A percentile compares a stretch with the other conserved stretches of the same genome.
These are phyloP conservation scores for Ganoderma leucocontextum DNA, from an alignment of 1,284 basidiomycete species.

Conservation along the genomic window DNA sequence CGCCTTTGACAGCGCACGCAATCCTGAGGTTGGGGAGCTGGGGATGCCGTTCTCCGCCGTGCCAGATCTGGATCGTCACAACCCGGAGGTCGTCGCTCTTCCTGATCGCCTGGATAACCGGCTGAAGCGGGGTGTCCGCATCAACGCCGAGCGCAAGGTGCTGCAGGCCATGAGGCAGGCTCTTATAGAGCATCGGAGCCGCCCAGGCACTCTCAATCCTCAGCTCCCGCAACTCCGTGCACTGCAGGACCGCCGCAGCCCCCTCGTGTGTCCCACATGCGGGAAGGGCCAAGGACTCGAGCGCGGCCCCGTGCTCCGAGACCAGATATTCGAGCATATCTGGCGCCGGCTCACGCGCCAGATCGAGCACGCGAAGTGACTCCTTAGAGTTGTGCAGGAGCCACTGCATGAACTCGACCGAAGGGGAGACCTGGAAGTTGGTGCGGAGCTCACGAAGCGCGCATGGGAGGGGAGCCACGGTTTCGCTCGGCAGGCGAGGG, in stretches of 20 bases:
- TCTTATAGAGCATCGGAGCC: constrained; percentile 54
- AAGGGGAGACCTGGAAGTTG: constrained; percentile 66
- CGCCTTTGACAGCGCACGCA: constrained; percentile 40
- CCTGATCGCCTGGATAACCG: constrained; percentile 49
- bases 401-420: constrained; percentile 70
- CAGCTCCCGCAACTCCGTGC: constrained; percentile 58
- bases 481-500: constrained; percentile 56
- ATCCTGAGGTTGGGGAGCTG: constrained; percentile 37
- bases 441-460: constrained; percentile 60
- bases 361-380: constrained; percentile 59
- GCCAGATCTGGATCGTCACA: constrained; percentile 41
- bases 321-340: constrained; percentile 62
- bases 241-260: constrained; percentile 54
- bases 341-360: constrained; percentile 63
- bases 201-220: constrained; percentile 58
- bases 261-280: constrained; percentile 58
- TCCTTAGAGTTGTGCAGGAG: constrained; percentile 63
- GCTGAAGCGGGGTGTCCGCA: constrained; percentile 58
- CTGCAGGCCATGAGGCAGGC: constrained; percentile 57
- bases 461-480: constrained; percentile 53
- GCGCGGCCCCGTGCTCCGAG: constrained; percentile 52
- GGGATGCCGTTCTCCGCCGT: constrained; percentile 37
- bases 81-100: constrained; percentile 32
- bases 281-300: constrained; percentile 65
- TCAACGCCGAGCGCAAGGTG: constrained; percentile 67